Conservation (phyloP, 441 rosid genomes). For the Adansonia rubrostipa region DNA sequence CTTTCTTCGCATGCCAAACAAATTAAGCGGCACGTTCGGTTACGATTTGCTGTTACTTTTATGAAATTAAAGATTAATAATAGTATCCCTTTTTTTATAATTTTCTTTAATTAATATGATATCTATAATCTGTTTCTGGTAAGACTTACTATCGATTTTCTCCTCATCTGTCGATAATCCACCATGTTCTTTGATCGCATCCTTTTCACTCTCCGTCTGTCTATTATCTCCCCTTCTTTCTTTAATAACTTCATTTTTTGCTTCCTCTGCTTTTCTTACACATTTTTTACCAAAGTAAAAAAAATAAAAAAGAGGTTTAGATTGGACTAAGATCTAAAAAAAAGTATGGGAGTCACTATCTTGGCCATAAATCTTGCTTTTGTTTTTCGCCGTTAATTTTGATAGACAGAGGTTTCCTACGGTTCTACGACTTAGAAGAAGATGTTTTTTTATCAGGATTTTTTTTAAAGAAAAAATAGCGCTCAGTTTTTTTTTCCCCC, state of each 20-base stretch:
- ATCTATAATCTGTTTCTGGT: not conserved
- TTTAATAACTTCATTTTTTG: not conserved
- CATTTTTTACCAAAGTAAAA: too few relatives aligned
- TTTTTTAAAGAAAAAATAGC: not conserved
- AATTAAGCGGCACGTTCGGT: not conserved
- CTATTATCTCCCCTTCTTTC: not conserved
- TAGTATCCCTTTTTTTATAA: not conserved
- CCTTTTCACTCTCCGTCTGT: not conserved
- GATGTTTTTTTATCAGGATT: not conserved
- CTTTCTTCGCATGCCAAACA: not conserved
- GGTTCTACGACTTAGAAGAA: not conserved
- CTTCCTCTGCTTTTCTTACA: not conserved
- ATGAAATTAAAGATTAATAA: not conserved
- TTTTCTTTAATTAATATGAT: not conserved
- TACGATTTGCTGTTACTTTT: not conserved
- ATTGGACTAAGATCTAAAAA: not conserved
- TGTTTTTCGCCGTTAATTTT: not conserved
- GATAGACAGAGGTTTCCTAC: not conserved
- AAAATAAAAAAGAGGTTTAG: not conserved
- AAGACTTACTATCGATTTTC: not conserved
- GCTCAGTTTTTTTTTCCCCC: not conserved
- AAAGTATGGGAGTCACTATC: not conserved
- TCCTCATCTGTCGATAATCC: not conserved
- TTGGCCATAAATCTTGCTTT: constrained; percentile 9
- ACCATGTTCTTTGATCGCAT: not conserved